These are phyloP conservation scores for Pseudonitzschia pungens DNA, from an alignment of 108 stramenopile genomes.

Conservation along the genomic window DNA sequence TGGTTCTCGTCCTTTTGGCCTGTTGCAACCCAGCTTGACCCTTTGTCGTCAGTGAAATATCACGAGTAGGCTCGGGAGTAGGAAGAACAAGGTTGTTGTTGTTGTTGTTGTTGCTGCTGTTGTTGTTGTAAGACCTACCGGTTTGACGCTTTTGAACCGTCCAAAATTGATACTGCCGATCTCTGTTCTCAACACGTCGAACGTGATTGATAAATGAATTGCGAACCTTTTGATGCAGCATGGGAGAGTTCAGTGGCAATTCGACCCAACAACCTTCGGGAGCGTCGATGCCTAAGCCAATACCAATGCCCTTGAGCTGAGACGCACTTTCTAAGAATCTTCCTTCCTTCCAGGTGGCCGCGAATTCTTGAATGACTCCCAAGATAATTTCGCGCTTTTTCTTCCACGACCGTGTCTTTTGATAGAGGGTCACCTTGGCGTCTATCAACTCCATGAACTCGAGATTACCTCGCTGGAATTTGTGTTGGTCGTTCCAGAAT, in stretches of 20 bases:
- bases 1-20: no score
- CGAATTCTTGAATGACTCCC: not conserved
- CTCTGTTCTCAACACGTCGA: not conserved
- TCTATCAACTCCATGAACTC: conserved; percentile 1
- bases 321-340: conserved; percentile 1
- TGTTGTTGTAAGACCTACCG: no score
- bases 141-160: no score
- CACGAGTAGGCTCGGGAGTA: no score
- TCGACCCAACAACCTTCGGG: conserved; percentile 2
- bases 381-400: not conserved
- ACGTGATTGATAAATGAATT: not conserved
- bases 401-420: not conserved
- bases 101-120: not conserved
- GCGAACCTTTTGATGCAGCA: not conserved
- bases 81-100: not conserved
- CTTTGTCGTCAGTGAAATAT: no score
- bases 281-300: not conserved
- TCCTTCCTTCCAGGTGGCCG: not conserved
- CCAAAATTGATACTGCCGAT: not conserved
- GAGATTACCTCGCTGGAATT: not conserved
- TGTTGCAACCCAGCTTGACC: no score
- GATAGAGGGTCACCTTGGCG: not conserved
- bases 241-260: not conserved
- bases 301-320: not conserved
- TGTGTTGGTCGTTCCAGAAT: conserved; percentile 1